Conservation (phyloP, 805 yeast genomes). For the Phaffomyces antillensis region DNA sequence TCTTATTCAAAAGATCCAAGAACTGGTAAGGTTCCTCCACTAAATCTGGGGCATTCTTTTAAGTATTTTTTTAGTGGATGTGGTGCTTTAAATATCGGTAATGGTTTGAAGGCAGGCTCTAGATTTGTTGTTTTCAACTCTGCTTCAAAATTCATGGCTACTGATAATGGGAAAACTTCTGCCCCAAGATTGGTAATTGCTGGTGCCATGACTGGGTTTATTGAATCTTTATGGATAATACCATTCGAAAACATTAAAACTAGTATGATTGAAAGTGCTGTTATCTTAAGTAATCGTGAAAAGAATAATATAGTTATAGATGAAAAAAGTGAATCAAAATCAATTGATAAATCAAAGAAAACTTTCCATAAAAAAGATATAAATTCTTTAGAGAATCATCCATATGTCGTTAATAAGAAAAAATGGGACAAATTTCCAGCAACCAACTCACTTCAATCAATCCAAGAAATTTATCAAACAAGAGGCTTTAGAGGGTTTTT, state of each 20-base stretch:
- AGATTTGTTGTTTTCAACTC: slow-evolving; percentile 71
- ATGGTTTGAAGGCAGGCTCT: slow-evolving; percentile 62
- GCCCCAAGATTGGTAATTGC: slow-evolving; percentile 83
- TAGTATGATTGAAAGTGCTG: slow-evolving; percentile 66
- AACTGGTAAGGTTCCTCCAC: slow-evolving; percentile 10
- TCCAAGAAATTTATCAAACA: slow-evolving; percentile 59
- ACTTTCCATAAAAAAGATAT: slow-evolving; percentile 25
- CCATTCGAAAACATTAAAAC: slow-evolving; percentile 89
- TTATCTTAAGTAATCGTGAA: slow-evolving; percentile 25
- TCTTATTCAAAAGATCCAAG: slow-evolving; percentile 33
- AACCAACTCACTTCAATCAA: slow-evolving; percentile 41
- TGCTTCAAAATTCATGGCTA: slow-evolving; percentile 61
- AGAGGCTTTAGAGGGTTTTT: slow-evolving; percentile 74
- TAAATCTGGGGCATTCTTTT: slow-evolving; percentile 25
- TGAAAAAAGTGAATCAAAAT: slow-evolving; percentile 6
- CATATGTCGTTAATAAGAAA: slow-evolving; percentile 26
- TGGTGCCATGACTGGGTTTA: slow-evolving; percentile 73
- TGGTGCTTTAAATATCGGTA: slow-evolving; percentile 69
- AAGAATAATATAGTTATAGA: background rate
- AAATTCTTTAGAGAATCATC: slow-evolving; percentile 20
- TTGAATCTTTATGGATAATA: slow-evolving; percentile 76
- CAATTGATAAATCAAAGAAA: slow-evolving; percentile 10
- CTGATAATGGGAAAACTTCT: slow-evolving; percentile 49
- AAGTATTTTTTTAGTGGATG: slow-evolving; percentile 49
- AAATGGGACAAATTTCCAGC: slow-evolving; percentile 45